Base-by-base conservation (phyloP, 1,284 basidiomycete species). In the Tilletia indica region DNA sequence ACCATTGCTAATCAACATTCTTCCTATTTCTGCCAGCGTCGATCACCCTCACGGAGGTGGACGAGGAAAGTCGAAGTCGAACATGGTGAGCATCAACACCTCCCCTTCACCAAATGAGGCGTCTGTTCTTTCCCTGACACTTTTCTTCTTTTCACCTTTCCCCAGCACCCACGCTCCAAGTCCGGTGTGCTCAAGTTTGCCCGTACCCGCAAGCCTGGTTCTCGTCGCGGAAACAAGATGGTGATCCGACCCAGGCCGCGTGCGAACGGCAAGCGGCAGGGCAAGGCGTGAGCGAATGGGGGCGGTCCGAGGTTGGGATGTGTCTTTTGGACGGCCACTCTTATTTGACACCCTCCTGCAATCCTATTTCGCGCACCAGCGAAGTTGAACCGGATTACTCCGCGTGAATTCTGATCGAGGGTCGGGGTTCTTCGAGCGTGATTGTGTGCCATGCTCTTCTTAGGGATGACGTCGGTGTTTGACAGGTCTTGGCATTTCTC, bases 11-110 rank as follows among this genome's bases (percentile, higher is more conserved):
- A 25, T 63, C 31, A 38, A 21, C 9, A 34, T 8, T 45, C 45
- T 31, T 9, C 31, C 42, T n/a, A 36, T 68, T 12, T 34, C 6
- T 39, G 4, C 12, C 75, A 93, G 92, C 56, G 88, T 89, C 73
- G 96, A 98, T 86, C 96, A 99, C 86, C 95, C 96, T 75, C 94
- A 94, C 85, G 96, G 96, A 86, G 96, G 96, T 88, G 95, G 96
- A 85, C 91, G 96, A 86, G 96, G 96, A 83, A 97, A 97, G 86
- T 93, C 91, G 73, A 98, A 98, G 89, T 93, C 93, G 76, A 92
- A 96, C 89, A 82, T 80, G 78, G 73, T 70, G 68, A 49, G 42
- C 31, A 54, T 9, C 9, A 67, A 19, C 25, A 48, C 45, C 25
- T 5, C 51, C 25, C 36, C 39, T 21, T 19, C 45, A n/a, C 68